Base-by-base conservation (phyloP, 306 rosid genomes). In the Sophora flavescens region DNA sequence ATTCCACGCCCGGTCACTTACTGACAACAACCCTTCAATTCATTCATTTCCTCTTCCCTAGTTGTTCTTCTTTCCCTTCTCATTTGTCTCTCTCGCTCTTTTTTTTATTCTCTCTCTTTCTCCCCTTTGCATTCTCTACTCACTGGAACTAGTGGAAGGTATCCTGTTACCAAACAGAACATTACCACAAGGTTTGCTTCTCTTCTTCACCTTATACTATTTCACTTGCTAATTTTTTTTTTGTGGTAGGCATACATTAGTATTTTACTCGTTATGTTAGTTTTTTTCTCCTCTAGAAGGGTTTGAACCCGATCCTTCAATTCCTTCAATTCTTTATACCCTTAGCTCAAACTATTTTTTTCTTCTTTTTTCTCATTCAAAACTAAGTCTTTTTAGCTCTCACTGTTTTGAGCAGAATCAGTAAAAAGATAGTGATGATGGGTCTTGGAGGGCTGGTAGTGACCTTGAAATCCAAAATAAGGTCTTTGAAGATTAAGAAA, bases 381-480 rank as follows among this genome's bases (percentile, higher is more conserved):
- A n/a, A 2, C 15, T 79, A 3, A 6, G 13, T 77, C 6, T 35
- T 64, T 32, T 28, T 6, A 15, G 4, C 8, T 32, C 35, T 70
- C 32, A 51, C 9, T 63, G 10, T 11, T 74, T 61, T 35, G n/a
- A 56, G 22, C 79, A 85, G 86, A 61, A 73, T 66, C 28, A 61
- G 22, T 35, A 35, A 66, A 17, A 30, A 22, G 52, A 70, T 22
- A 44, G 76, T 60, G 93, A 78, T 62, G 86, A 69, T 84, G 90
- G 89, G 89, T 4, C 62, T 94, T 54, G 93, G 85, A 18, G 89
- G 97, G 75, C 35, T 90, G 59, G 66, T 91, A 64, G 88, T 74
- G 84, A 86, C 73, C 30, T 87, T 93, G 65, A 93, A 93, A 64
- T 87, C 95, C 14, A 95, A 89, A 68, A 85, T 95, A 44, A 88